Evolutionary conservation across 2,329 filamentous ascomycete genomes (phyloP).

Genomic region (Diaporthe nobilis): DNA sequence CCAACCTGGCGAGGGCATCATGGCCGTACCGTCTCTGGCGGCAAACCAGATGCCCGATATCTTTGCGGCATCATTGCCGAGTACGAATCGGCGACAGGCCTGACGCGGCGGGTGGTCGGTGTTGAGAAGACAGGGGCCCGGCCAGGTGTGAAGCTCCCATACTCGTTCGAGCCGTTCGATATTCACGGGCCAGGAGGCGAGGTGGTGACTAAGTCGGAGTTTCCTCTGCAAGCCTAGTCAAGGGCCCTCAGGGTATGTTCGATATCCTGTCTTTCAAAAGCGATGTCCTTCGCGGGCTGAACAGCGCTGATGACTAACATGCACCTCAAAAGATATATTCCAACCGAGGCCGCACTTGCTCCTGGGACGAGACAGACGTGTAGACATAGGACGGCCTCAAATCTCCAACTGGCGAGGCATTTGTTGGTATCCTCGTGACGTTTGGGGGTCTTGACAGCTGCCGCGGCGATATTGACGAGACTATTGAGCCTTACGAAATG

Average conservation of each 20-base stretch:
- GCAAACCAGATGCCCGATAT: too few relatives aligned
- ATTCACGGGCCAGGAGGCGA: constrained; percentile 11
- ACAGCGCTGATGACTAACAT: neutral
- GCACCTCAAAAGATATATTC: neutral
- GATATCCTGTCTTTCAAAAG: neutral
- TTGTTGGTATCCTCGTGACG: neutral
- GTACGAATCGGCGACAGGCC: neutral
- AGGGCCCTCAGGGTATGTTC: constrained; percentile 2
- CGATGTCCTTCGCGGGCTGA: too few relatives aligned
- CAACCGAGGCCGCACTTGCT: neutral
- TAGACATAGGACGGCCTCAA: neutral
- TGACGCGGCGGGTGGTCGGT: neutral
- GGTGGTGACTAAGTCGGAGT: neutral
- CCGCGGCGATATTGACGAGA: neutral
- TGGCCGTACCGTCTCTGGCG: neutral
- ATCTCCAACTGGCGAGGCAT: neutral
- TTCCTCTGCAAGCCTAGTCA: neutral
- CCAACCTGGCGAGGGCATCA: constrained; percentile 24
- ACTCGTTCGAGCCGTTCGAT: neutral
- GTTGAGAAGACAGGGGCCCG: neutral
- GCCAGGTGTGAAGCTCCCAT: neutral
- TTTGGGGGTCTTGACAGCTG: neutral
- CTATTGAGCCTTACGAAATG: neutral
- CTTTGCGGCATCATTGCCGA: constrained; percentile 8
- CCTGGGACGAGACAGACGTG: neutral